Evolutionary conservation across 805 yeast species (phyloP).

Genomic region (Candida anglica): DNA sequence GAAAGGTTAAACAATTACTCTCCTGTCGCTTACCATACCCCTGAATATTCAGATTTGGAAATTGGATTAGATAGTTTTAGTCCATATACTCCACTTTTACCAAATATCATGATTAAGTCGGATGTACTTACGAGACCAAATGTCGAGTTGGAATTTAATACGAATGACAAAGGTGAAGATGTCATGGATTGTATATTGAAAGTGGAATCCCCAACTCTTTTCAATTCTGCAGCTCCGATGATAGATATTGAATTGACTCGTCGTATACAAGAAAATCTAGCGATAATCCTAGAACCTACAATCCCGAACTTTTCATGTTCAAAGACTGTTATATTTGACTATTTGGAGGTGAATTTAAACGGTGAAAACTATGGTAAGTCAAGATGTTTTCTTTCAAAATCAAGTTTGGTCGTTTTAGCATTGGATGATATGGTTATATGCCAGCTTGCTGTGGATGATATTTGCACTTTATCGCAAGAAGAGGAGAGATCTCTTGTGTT

Average conservation of each 20-base stretch:
- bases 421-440: not conserved
- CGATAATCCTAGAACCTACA: not conserved
- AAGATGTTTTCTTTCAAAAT: not conserved
- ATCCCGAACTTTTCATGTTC: not conserved
- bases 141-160: not conserved
- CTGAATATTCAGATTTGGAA: slow-evolving; percentile 2
- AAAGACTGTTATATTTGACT: not conserved
- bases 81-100: not conserved
- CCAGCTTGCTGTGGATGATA: not conserved
- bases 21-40: not conserved
- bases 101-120: not conserved
- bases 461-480: not conserved
- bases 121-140: not conserved
- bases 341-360: not conserved
- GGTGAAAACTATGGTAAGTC: not conserved
- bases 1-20: not conserved
- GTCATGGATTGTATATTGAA: not conserved
- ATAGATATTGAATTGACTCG: not conserved
- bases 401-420: not conserved
- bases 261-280: not conserved
- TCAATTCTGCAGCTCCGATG: not conserved
- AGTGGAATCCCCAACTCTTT: not conserved
- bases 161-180: not conserved
- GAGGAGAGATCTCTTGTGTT: not conserved
- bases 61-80: slow-evolving; percentile 1